Evolutionary conservation across 1,139 yeast species (phyloP).

Genomic region (Diutina neorugosa): DNA sequence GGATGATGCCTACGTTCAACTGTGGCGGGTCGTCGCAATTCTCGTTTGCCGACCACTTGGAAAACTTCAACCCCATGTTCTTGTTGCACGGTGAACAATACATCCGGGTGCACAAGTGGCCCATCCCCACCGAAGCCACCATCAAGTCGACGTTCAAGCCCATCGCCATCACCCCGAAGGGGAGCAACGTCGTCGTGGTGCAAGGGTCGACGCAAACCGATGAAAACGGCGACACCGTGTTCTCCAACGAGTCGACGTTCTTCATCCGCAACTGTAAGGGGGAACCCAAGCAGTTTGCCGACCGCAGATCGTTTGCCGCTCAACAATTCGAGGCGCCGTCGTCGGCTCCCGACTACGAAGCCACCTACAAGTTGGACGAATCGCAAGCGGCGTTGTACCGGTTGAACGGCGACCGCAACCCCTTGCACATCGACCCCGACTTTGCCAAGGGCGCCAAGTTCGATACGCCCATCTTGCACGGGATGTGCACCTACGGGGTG

Average conservation of each 20-base stretch:
- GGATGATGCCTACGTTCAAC: slow-evolving; percentile 65
- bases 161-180: slow-evolving; percentile 72
- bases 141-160: slow-evolving; percentile 55
- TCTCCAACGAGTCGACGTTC: slow-evolving; percentile 76
- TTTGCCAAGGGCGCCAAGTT: slow-evolving; percentile 88
- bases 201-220: slow-evolving; percentile 67
- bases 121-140: slow-evolving; percentile 63
- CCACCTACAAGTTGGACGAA: slow-evolving; percentile 44
- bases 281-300: slow-evolving; percentile 36
- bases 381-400: slow-evolving; percentile 88
- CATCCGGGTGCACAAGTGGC: slow-evolving; percentile 65
- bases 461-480: slow-evolving; percentile 82
- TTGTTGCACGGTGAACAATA: slow-evolving; percentile 95
- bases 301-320: slow-evolving; percentile 47
- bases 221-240: slow-evolving; percentile 49
- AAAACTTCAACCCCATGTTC: slow-evolving; percentile 79
- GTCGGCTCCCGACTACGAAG: slow-evolving; percentile 53
- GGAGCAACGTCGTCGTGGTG: slow-evolving; percentile 74
- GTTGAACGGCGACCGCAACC: slow-evolving; percentile 88
- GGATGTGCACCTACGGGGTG: slow-evolving; percentile 81
- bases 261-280: slow-evolving; percentile 75
- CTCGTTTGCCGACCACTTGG: slow-evolving; percentile 47
- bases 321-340: slow-evolving; percentile 57
- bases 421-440: slow-evolving; percentile 86
- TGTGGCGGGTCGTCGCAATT: slow-evolving; percentile 35